Evolutionary conservation across 1,284 basidiomycete genomes (phyloP), one percentile per base, ranked within the genome.

Genomic region (Ganoderma sp.): DNA sequence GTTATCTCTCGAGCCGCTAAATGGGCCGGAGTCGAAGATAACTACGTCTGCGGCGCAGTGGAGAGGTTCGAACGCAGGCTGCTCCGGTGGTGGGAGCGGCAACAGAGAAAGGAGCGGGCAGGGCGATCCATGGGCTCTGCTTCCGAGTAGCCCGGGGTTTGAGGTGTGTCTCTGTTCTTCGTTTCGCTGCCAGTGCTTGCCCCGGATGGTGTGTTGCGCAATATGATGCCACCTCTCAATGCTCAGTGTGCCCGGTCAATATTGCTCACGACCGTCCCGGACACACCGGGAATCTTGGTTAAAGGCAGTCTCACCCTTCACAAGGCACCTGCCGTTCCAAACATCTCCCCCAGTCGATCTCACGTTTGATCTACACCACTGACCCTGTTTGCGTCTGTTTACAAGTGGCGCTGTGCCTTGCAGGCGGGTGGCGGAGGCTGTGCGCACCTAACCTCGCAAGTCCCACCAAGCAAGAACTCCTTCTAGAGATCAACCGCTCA

Each of bases 1-100:
- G 80, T 94, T 8, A 70, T 91, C 2, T 75, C 76, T 41, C 83
- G 84, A 28, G 87, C 82, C 0, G 85, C 84, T 9, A 66, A 73
- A 50, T 88, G 87, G 84, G 78, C 83, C 6, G 88, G 90, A 1
- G 83, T 90, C 3, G 77, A 78, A 0, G 79, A 78, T 22, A 84
- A 85, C 43, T 82, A 85, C 71, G 60, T 94, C 61, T 77, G 80
- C 4, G 79, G 75, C 28, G 84, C 90, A 32, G 80, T 91, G 28
- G 88, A 89, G 76, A 78, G 79, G 64, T 89, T 86, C 68, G 91
- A 93, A 78, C 80, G 85, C 65, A 81, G 90, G 61, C 68, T 92
- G 41, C 73, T 81, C 71, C 79, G 84, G 67, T 85, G 87, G 84
- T 84, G 83, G 83, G 78, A 80, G 58, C 72, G 67, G 19, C 70